Evolutionary conservation across 2,329 filamentous ascomycete species (phyloP).

Genomic region (Colletotrichum spaethianum): DNA sequence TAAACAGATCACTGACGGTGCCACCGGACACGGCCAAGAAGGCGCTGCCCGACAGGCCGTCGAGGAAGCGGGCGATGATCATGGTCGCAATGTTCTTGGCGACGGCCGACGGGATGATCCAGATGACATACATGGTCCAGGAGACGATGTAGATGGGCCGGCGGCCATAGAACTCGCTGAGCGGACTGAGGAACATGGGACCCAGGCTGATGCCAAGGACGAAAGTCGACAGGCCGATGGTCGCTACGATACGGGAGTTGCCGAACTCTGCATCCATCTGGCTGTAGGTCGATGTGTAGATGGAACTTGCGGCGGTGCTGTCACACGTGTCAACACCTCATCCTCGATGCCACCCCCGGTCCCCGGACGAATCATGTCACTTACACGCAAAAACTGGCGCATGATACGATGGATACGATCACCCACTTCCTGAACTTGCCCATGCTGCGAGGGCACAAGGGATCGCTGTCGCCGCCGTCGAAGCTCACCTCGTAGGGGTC

Average conservation of each 20-base stretch:
- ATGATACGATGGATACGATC: constrained; percentile 81
- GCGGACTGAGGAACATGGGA: constrained; percentile 73
- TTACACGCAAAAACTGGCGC: constrained; percentile 86
- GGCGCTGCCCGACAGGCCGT: constrained; percentile 78
- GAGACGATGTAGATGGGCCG: constrained; percentile 84
- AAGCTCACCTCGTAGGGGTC: constrained; percentile 79
- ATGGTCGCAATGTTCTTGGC: constrained; percentile 87
- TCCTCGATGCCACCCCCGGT: not conserved
- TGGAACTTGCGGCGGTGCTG: constrained; percentile 87
- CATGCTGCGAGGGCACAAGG: constrained; percentile 81
- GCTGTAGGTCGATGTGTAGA: constrained; percentile 87
- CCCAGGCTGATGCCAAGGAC: constrained; percentile 81
- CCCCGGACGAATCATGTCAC: constrained; percentile 62
- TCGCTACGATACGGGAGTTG: constrained; percentile 79
- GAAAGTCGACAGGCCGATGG: constrained; percentile 85
- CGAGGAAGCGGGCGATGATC: constrained; percentile 83
- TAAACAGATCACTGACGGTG: constrained; percentile 87
- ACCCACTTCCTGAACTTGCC: constrained; percentile 79
- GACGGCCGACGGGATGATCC: constrained; percentile 85
- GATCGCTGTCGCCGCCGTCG: constrained; percentile 80
- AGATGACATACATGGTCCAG: constrained; percentile 82
- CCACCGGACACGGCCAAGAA: constrained; percentile 84
- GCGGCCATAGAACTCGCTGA: constrained; percentile 86
- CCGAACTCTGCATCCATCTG: constrained; percentile 84
- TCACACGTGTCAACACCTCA: constrained; percentile 28